Conservation (phyloP, 805 yeast species). For the Ogataea philodendri region DNA sequence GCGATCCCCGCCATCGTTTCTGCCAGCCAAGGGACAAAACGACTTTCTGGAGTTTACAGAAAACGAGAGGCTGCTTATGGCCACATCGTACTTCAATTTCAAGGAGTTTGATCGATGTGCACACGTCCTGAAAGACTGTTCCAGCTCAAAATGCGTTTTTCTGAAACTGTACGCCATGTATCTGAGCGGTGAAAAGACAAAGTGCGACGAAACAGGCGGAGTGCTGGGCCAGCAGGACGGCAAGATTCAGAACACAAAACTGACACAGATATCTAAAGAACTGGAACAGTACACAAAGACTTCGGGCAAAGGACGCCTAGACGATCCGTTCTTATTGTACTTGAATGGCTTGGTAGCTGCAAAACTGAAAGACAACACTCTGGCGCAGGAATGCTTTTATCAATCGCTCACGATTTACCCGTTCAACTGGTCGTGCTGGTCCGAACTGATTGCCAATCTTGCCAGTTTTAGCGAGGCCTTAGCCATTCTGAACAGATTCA, state of each 20-base stretch:
- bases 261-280: conserved; percentile 41
- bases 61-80: conserved; percentile 51
- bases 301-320: conserved; percentile 13
- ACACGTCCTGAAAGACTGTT: conserved; percentile 50
- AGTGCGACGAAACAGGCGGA: conserved; percentile 70
- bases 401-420: conserved; percentile 69
- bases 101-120: conserved; percentile 84
- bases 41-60: conserved; percentile 35
- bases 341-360: conserved; percentile 66
- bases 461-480: conserved; percentile 60
- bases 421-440: conserved; percentile 93
- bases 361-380: conserved; percentile 55
- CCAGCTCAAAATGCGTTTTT: conserved; percentile 54
- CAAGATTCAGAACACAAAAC: conserved; percentile 30
- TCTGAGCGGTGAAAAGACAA: conserved; percentile 73
- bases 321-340: conserved; percentile 65
- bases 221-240: conserved; percentile 47
- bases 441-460: conserved; percentile 65
- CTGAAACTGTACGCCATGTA: conserved; percentile 66
- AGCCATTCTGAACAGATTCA: conserved; percentile 37
- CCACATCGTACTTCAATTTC: conserved; percentile 71
- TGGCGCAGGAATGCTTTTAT: conserved; percentile 61
- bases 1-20: conserved; percentile 11
- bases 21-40: conserved; percentile 20
- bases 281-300: conserved; percentile 34